Evolutionary conservation across 768 basidiomycete genomes (phyloP), one percentile per base, ranked within the genome.

Genomic region (Cantharellus anzutake): DNA sequence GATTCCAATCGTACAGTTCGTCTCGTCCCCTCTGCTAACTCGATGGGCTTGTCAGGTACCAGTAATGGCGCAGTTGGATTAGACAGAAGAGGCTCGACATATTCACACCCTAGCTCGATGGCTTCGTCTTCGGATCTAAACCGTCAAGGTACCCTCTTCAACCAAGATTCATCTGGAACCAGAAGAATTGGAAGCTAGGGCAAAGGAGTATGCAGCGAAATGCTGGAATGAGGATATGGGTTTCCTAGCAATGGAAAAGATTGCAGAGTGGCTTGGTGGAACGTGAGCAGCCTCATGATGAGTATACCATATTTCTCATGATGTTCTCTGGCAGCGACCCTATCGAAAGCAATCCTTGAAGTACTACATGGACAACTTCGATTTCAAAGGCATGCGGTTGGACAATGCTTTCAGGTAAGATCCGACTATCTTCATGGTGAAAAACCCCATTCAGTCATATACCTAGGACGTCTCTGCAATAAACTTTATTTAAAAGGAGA

Each of bases 201-300:
- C 81, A 2, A 80, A 80, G 65, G 82, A 82, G 57, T 70, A 88
- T 51, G 92, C 93, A 0, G 71, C 74, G 41, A 78, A 81, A 59
- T 93, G 87, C 70, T 89, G 87, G 79, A 77, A 79, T 40, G 90
- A 92, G 65, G 90, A 98, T 66, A 85, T 85, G 64, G 76, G 76
- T 14, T 93, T 92, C 68, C 69, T 93, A 65, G 74, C 80, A 11
- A 83, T 83, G 67, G 91, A 93, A 66, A 94, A 93, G 73, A 89
- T 97, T 65, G 92, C 94, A 1, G 91, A 96, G 70, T 99, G 89
- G 83, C 76, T 99, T 44, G 96, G 96, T 65, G 84, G 89, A 68
- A 73, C 78, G 92, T 97, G 65, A 73, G 93, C 84, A 4, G 29
- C 14, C 4, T 14, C 2, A 41, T 50, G 5, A 51, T 40, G 5